These are phyloP conservation scores for Suillus subalutaceus DNA, from an alignment of 768 basidiomycete species.

Conservation along the genomic window DNA sequence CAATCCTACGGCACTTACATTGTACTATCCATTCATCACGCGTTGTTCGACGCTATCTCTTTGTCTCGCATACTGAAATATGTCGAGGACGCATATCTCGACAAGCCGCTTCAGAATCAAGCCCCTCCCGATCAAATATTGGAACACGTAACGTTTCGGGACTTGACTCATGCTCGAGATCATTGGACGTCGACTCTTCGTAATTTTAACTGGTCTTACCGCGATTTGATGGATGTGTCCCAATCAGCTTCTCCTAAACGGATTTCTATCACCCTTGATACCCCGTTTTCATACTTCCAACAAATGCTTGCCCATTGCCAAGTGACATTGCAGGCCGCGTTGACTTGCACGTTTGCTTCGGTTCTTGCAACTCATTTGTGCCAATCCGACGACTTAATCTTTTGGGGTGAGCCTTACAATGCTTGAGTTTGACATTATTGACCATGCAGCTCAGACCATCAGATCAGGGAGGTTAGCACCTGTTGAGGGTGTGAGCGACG, in stretches of 20 bases:
- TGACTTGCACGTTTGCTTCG: slow-evolving; percentile 32
- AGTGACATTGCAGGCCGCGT: slow-evolving; percentile 35
- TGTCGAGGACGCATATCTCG: slow-evolving; percentile 26
- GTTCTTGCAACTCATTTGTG: slow-evolving; percentile 29
- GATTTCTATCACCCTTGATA: slow-evolving; percentile 16
- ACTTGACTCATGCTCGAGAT: slow-evolving; percentile 16
- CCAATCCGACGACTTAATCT: slow-evolving; percentile 29
- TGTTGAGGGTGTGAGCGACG: slow-evolving; percentile 25
- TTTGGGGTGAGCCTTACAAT: slow-evolving; percentile 32
- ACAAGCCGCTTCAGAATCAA: slow-evolving; percentile 13
- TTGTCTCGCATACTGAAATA: slow-evolving; percentile 31
- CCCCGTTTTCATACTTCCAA: slow-evolving; percentile 23
- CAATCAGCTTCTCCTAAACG: slow-evolving; percentile 16
- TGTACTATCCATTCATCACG: slow-evolving; percentile 37
- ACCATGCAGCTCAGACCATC: slow-evolving; percentile 25
- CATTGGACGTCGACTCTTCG: slow-evolving; percentile 30
- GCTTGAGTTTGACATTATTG: background rate
- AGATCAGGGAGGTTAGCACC: slow-evolving; percentile 34
- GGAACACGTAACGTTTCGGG: slow-evolving; percentile 23
- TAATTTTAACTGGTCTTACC: slow-evolving; percentile 23
- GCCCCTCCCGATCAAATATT: slow-evolving; percentile 23
- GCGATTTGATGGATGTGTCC: slow-evolving; percentile 10
- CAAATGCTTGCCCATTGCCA: slow-evolving; percentile 23
- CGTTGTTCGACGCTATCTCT: slow-evolving; percentile 36
- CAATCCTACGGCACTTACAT: slow-evolving; percentile 14